Conservation (phyloP, 2,329 filamentous ascomycete species). For the Colletotrichum falcatum region DNA sequence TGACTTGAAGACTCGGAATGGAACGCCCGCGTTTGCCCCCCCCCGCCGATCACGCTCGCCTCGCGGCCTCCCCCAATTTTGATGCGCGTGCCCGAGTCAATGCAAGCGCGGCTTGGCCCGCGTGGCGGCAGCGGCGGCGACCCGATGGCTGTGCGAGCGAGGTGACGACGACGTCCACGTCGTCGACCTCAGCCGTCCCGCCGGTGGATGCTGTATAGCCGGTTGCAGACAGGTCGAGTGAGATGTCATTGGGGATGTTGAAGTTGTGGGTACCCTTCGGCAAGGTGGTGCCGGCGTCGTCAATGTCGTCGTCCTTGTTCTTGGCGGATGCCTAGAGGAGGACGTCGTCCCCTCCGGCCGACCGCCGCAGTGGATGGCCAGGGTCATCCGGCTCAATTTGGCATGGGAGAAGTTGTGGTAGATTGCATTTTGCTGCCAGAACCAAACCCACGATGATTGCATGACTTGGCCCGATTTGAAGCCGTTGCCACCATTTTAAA, state of each 20-base stretch:
- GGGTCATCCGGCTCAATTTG: not conserved
- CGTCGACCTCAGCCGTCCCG: conserved; percentile 50
- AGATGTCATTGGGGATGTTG: conserved; percentile 54
- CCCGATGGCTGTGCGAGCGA: conserved; percentile 52
- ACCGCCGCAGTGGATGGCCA: conserved; percentile 60
- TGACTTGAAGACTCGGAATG: conserved; percentile 64
- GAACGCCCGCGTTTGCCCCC: conserved; percentile 45
- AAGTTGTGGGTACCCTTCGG: conserved; percentile 59
- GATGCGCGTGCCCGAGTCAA: conserved; percentile 52
- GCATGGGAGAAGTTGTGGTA: no score
- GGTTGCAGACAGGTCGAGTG: conserved; percentile 57
- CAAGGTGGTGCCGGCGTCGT: conserved; percentile 45
- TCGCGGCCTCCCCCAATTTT: conserved; percentile 54
- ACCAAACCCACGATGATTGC: not conserved
- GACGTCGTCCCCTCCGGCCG: conserved; percentile 43
- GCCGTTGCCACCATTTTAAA: not conserved
- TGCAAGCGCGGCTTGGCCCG: conserved; percentile 49
- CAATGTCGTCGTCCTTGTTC: conserved; percentile 16
- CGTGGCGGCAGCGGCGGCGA: conserved; percentile 45
- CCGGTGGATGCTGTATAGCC: conserved; percentile 56
- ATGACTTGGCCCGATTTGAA: not conserved
- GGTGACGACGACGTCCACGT: conserved; percentile 50
- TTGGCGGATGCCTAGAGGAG: conserved; percentile 46
- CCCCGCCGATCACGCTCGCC: conserved; percentile 54
- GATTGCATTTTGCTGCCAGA: not conserved